phyloP scores from a whole-genome alignment of 768 basidiomycete genomes.

The Podaxis sp. region DNA sequence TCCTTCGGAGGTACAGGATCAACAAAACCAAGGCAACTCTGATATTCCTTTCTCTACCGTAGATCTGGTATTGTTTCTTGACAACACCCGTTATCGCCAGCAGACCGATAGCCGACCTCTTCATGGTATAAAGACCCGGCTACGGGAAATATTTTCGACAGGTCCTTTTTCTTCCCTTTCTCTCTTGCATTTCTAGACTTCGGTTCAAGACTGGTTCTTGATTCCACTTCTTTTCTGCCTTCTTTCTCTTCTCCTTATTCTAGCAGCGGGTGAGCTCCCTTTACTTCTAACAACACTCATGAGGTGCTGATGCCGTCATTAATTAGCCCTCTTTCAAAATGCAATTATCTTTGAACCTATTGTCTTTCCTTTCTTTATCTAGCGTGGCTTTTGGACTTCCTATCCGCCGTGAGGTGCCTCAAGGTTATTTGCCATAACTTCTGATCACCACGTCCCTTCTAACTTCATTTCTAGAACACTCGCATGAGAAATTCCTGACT shows the following conservation, averaged over 20 bases:
- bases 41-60: constrained; percentile 2
- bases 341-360: constrained; percentile 32
- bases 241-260: constrained; percentile 11
- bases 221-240: constrained; percentile 27
- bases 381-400: constrained; percentile 39
- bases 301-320: background rate
- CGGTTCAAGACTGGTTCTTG: constrained; percentile 58
- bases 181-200: constrained; percentile 30
- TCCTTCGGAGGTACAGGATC: background rate
- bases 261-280: background rate
- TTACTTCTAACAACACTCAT: background rate
- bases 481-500: constrained; percentile 58
- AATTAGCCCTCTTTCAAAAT: constrained; percentile 22
- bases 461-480: constrained; percentile 48
- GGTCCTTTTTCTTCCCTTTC: constrained; percentile 9
- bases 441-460: background rate
- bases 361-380: constrained; percentile 36
- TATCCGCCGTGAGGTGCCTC: constrained; percentile 61
- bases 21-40: constrained; percentile 15
- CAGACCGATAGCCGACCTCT: background rate
- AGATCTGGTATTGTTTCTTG: constrained; percentile 1
- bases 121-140: background rate
- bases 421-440: constrained; percentile 34
- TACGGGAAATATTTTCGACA: background rate
- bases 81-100: background rate